Base-by-base conservation (phyloP, 805 yeast species). In the Starmerella apis region DNA sequence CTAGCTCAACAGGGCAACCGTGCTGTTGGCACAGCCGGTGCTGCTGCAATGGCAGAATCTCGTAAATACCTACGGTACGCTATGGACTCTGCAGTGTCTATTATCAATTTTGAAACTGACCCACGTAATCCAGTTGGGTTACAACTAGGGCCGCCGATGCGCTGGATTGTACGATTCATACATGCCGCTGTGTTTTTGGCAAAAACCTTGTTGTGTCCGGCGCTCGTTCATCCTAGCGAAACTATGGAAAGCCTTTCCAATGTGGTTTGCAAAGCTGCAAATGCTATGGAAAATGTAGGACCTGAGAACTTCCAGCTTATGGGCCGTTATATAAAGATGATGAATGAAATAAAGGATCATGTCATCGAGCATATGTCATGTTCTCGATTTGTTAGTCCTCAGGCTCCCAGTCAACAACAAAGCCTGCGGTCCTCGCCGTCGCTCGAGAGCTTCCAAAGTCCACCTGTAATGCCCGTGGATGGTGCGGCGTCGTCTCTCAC, bases 131-230 rank as follows among this genome's bases (percentile, higher is more conserved):
- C 81, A 59, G 57, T 54, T 13, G 66, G 82, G 71, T 67, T 86
- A 48, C 71, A 79, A 50, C 82, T 74, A 61, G 86, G 87, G 80
- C 96, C 97, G 27, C 53, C 55, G 1, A 87, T 86, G n/a, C 71
- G 95, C 55, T 87, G 96, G 95, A 80, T 83, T 6, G 82, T 85
- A 0, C 72, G 95, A 47, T 79, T 86, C 24, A 87, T 88, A 19
- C 78, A 90, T 58, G 85, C 96, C 0, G 86, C 86, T 11, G 92
- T 95, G 2, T 88, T 87, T 63, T 75, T 90, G 47, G 92, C 90
- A 13, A 90, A 88, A 65, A 84, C 94, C 61, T 79, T 85, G 25
- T 53, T 65, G 33, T 52, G 65, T 32, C 56, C 50, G 8, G 27
- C 46, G 20, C 8, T 43, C 3, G 9, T 14, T 6, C 35, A 33